These are phyloP conservation scores for Protea cynaroides DNA, from an alignment of 164 flowering plant species.

Conservation along the genomic window DNA sequence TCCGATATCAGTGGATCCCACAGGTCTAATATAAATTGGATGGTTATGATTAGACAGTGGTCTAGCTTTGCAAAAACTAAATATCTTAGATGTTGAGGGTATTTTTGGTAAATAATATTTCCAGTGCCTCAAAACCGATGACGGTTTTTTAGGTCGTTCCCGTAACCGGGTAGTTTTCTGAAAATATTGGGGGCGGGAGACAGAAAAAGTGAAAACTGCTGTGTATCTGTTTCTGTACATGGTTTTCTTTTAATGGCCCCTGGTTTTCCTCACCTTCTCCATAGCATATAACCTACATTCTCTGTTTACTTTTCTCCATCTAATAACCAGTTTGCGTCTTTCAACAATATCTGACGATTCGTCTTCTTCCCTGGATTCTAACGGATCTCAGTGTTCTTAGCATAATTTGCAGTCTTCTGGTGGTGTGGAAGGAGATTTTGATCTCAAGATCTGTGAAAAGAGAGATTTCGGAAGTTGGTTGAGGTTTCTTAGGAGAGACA, in stretches of 20 bases:
- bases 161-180: constrained; percentile 1
- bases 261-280: constrained; percentile 14
- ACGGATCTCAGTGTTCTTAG: background rate
- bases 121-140: too few species aligned
- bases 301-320: background rate
- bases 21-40: too few species aligned
- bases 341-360: background rate
- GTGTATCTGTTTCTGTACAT: background rate
- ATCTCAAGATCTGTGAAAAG: too few species aligned
- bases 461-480: too few species aligned
- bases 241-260: constrained; percentile 22
- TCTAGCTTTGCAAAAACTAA: too few species aligned
- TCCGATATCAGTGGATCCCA: too few species aligned
- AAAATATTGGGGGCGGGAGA: constrained; percentile 6
- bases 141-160: too few species aligned
- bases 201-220: background rate
- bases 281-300: constrained; percentile 1
- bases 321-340: too few species aligned
- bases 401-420: too few species aligned
- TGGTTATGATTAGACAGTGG: too few species aligned
- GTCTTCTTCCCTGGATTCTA: background rate
- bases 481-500: background rate
- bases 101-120: too few species aligned
- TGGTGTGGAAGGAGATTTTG: background rate
- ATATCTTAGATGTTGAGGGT: too few species aligned